phyloP scores from a whole-genome alignment of 2,329 filamentous ascomycete genomes.

The Fusarium aywerte region DNA sequence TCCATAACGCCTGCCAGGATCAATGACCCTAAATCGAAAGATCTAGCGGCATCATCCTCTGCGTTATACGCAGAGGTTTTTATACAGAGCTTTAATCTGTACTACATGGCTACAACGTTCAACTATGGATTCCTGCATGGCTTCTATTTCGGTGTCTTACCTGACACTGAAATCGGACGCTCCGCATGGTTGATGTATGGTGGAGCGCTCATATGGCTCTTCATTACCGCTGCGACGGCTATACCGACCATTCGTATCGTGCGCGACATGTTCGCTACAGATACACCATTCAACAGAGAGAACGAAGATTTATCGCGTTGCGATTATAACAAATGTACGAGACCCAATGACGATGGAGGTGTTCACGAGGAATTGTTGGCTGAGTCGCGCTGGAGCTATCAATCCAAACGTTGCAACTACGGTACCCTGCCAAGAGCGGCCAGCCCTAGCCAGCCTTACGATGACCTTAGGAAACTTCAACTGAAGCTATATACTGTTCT shows the following conservation, averaged over 20 bases:
- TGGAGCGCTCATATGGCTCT: not conserved
- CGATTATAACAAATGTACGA: too few relatives aligned
- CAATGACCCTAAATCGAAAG: not conserved
- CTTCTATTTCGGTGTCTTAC: slow-evolving; percentile 1
- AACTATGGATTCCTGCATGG: slow-evolving; percentile 1
- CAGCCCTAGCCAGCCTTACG: accelerated
- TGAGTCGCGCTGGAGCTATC: not conserved
- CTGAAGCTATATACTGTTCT: not conserved
- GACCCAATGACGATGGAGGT: too few relatives aligned
- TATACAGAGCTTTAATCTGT: slow-evolving; percentile 2
- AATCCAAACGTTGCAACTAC: not conserved
- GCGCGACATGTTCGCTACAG: not conserved
- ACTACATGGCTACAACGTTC: slow-evolving; percentile 1
- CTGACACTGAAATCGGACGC: not conserved
- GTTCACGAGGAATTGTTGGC: not conserved
- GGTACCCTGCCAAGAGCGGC: not conserved
- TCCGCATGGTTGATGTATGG: not conserved
- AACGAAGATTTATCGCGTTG: accelerated
- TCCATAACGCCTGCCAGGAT: accelerated
- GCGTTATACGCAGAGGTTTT: slow-evolving; percentile 3
- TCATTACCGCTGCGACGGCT: not conserved
- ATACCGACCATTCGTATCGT: not conserved
- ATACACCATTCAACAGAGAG: accelerated
- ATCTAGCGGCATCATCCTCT: not conserved
- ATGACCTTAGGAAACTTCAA: not conserved